Percentiles rank a stretch among this genome's conserved stretches.
These are phyloP conservation scores for Metarhizium guizhouense DNA, from an alignment of 2,329 filamentous ascomycete species.

Conservation along the genomic window DNA sequence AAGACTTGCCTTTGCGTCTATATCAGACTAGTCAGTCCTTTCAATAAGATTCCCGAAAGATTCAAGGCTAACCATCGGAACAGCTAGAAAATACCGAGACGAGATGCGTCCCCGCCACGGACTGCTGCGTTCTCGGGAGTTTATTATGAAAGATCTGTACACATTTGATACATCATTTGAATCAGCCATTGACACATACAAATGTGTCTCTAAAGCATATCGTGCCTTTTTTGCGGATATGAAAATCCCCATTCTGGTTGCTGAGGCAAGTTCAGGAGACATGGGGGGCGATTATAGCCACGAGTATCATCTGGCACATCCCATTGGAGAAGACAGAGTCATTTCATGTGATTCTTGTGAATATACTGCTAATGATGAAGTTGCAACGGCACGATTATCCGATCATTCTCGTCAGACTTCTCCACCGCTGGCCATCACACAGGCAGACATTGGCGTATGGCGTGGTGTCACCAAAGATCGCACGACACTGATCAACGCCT, in stretches of 20 bases:
- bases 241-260: slow-evolving; percentile 73
- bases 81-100: slow-evolving; percentile 88
- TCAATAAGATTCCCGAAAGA: not conserved
- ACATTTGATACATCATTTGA: slow-evolving; percentile 70
- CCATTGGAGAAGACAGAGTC: slow-evolving; percentile 77
- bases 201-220: slow-evolving; percentile 66
- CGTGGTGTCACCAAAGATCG: slow-evolving; percentile 59
- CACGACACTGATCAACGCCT: slow-evolving; percentile 59
- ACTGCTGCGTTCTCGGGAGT: slow-evolving; percentile 79
- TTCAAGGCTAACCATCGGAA: not conserved
- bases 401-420: not conserved
- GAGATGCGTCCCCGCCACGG: slow-evolving; percentile 84
- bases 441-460: slow-evolving; percentile 36
- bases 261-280: slow-evolving; percentile 86
- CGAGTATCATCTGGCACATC: slow-evolving; percentile 80
- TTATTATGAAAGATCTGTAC: slow-evolving; percentile 97
- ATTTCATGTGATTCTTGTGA: slow-evolving; percentile 65
- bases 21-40: slow-evolving; percentile 71
- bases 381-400: slow-evolving; percentile 41
- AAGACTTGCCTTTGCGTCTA: slow-evolving; percentile 72
- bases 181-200: slow-evolving; percentile 73
- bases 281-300: slow-evolving; percentile 93
- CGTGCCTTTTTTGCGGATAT: slow-evolving; percentile 70
- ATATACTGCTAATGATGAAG: slow-evolving; percentile 79
- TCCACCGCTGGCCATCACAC: not conserved